Evolutionary conservation across 805 yeast species (phyloP), one percentile per base, ranked within the genome.

Genomic region (Yamadazyma scolyti): DNA sequence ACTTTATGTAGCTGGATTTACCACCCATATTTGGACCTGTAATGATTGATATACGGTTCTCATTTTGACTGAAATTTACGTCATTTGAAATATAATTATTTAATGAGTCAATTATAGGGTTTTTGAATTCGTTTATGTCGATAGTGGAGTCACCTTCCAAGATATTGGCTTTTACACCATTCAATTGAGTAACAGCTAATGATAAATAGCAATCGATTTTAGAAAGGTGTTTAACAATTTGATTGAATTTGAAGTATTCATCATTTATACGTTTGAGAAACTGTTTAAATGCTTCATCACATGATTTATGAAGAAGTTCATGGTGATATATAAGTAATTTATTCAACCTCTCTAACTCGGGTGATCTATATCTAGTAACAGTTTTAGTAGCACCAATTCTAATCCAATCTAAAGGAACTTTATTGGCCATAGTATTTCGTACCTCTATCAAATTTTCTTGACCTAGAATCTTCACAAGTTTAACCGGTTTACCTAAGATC

Each of bases 21-120:
- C 95, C 95, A 7, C 95, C 95, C 88, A 84, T 82, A 43, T 84
- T 84, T 0, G 94, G 93, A 0, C 95, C 95, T 0, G 95, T 84
- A 14, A 88, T 73, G 10, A 88, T 66, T 33, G 79, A 61, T 2
- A 60, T 71, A 20, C 86, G 65, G 9, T 74, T 66, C 3, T 61
- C 52, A n/a, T 58, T 48, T 5, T 58, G 48, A 5, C 62, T 44
- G 61, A 88, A 71, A 5, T 50, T 33, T 4, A 80, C 68, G 40
- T 79, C 76, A 50, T 87, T 88, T 2, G 93, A 68, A 9, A 88
- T 84, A 48, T 77, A 83, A 3, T 58, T 46, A 6, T 47, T 42
- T 25, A 77, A 45, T 9, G 65, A 68, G 45, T 79, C 85, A 7
- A 80, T 68, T 31, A 80, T 71, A 2, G 90, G 89, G 43, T 82